Base-by-base conservation (phyloP, 1,284 basidiomycete species). In the Amylostereum areolatum region DNA sequence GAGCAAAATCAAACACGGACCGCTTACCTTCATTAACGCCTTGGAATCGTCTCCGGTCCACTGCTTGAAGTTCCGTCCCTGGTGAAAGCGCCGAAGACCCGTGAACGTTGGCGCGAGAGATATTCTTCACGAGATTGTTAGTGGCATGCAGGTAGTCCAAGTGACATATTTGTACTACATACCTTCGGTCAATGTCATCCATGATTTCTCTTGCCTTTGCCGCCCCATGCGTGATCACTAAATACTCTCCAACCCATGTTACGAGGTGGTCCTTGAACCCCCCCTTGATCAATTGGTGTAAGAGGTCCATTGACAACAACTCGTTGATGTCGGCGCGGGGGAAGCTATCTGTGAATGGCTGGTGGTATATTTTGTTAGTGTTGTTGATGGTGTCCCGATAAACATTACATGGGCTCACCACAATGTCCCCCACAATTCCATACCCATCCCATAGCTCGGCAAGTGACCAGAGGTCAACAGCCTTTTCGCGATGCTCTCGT, bases 211-310 rank as follows among this genome's bases (percentile, higher is more conserved):
- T 11, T 7, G 60, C 63, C 1, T 36, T 43, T 7, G 52, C 50
- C 12, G 48, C 47, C 0, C 47, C 35, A 46, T 66, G 48, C 0
- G 25, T 34, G 4, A 54, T 5, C 5, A 55, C n/a, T 1, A 70
- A 28, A 47, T 68, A 70, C 3, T 65, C 55, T 2, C 46, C 47
- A 0, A 66, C 59, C 70, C 69, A 73, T 7, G 49, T 52, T 1
- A 70, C 60, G 2, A 71, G 54, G 48, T 70, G 68, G 49, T 70
- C 68, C 50, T 70, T 70, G 56, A 69, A 68, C 2, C 60, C 54
- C 0, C 66, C 67, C 49, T 69, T 69, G 54, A 66, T 69, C 29
- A 71, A 25, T 46, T 72, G 68, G 51, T 73, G 69, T 1, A 73
- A 65, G 4, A 70, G 52, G 50, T 73, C 66, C 4, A 67, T 64